Evolutionary conservation across 345 rosid genomes (phyloP), one percentile per base, ranked within the genome.

Genomic region (Salix dunnii): DNA sequence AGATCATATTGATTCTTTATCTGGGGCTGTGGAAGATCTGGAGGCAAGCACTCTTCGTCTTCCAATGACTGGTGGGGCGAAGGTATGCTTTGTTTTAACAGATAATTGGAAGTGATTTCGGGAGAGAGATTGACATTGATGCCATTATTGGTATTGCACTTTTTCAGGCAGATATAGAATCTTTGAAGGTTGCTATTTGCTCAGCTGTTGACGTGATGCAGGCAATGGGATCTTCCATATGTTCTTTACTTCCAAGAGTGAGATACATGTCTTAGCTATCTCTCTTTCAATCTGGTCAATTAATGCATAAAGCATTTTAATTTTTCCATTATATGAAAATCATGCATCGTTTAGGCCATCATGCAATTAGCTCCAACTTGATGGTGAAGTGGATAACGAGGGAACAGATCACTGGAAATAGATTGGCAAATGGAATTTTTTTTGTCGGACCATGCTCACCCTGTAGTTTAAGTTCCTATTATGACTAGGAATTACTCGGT

Each of bases 121-220:
- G 43, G 72, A 62, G 74, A 35, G 78, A 72, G 73, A 69, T 42
- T 79, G 75, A 36, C 25, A 23, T 9, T n/a, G 62, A 48, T 68
- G 78, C 82, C 69, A 75, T 74, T 48, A 58, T 68, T 49, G 18
- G 36, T 16, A 76, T 75, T 77, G 3, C 42, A 25, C 81, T 68
- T 58, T 31, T 74, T 72, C 97, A 96, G 99, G 97, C 82, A 78
- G 97, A 96, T 70, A 77, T 75, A 77, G 94, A 90, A 80, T 88
- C 94, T 27, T 76, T 96, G 86, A 89, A 91, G 85, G 82, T 82
- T 77, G 97, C 96, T 78, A 80, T 94, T 88, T 86, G 90, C 84
- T 92, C 97, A 17, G 98, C 97, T 67, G 92, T 94, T 43, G 97
- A 91, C 74, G 92, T 96, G 83, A 89, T 96, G 97, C 95, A 89